phyloP scores from a whole-genome alignment of 495 filamentous ascomycete species.

The Penicillium salamii region DNA sequence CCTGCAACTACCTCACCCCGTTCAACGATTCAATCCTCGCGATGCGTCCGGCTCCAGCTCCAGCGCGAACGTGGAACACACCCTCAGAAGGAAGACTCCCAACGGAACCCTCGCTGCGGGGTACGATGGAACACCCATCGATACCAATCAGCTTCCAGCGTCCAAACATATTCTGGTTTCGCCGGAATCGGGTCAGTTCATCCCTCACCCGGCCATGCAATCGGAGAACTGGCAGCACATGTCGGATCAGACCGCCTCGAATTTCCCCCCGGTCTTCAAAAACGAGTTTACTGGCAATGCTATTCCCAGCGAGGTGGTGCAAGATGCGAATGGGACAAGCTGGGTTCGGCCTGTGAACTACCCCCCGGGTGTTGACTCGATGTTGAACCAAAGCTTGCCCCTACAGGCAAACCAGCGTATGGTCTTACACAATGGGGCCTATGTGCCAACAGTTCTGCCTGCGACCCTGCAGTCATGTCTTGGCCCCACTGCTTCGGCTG shows the following conservation, averaged over 20 bases:
- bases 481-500: conserved; percentile 72
- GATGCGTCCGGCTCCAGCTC: conserved; percentile 23
- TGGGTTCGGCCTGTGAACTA: conserved; percentile 47
- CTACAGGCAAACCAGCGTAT: conserved; percentile 36
- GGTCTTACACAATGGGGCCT: conserved; percentile 45
- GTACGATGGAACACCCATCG: conserved; percentile 83
- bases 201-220: conserved; percentile 27
- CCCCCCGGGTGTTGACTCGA: conserved; percentile 46
- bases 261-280: conserved; percentile 45
- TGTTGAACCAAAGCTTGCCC: conserved; percentile 48
- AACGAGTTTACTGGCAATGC: conserved; percentile 27
- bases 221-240: conserved; percentile 35
- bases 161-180: conserved; percentile 87
- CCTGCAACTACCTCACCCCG: conserved; percentile 42
- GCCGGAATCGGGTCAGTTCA: conserved; percentile 39
- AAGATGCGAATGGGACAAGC: conserved; percentile 36
- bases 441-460: conserved; percentile 66
- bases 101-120: conserved; percentile 89
- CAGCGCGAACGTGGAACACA: conserved; percentile 58
- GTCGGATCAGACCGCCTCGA: conserved; percentile 28
- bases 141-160: conserved; percentile 65
- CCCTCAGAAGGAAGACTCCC: conserved; percentile 88
- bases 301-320: conserved; percentile 29
- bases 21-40: conserved; percentile 36
- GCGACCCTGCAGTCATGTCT: conserved; percentile 67